Evolutionary conservation across 2,329 filamentous ascomycete species (phyloP), one percentile per base, ranked within the genome.

Genomic region (Fusarium lateritium): DNA sequence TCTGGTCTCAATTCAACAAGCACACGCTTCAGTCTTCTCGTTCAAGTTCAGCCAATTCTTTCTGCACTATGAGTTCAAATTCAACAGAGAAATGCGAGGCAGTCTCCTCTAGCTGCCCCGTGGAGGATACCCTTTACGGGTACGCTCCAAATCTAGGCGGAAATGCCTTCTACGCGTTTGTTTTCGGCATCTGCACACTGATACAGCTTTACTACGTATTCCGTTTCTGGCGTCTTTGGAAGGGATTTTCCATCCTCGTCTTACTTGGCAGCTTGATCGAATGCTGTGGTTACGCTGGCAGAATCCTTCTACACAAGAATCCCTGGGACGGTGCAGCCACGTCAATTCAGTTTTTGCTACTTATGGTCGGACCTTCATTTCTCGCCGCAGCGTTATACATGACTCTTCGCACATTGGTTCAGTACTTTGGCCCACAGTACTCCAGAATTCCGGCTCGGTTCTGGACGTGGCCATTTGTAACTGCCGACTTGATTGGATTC

Each of bases 401-500:
- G 51, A 54, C 42, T 5, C 51, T 54, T 21, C 51, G 51, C 1
- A 15, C 42, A 3, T 46, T 54, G 21, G 51, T 54, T 10, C 42
- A 54, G 14, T 54, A 54, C 31, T 54, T 54, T 17, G 51, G 42
- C 0, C 21, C 47, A 10, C 21, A 54, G 22, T 54, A 47, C 13
- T 26, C 51, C 3, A 54, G 47, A 2, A 42, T 54, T n/a, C 51
- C 51, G 0, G 42, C 31, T 3, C 47, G 31, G 3, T 11, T 54
- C 4, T 54, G 51, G 42, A 54, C 51, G 1, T 54, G 51, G 51
- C 51, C 51, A 3, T 54, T 54, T 4, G 40, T 54, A 5, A 54
- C 51, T 21, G 51, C 51, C 5, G 51, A 54, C 19, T 49, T 54
- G 42, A 13, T 54, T 7, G 51, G 51, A 1, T 54, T 54, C 21